phyloP scores from a whole-genome alignment of 345 rosid genomes.

The Eucalyptus tenuipes region DNA sequence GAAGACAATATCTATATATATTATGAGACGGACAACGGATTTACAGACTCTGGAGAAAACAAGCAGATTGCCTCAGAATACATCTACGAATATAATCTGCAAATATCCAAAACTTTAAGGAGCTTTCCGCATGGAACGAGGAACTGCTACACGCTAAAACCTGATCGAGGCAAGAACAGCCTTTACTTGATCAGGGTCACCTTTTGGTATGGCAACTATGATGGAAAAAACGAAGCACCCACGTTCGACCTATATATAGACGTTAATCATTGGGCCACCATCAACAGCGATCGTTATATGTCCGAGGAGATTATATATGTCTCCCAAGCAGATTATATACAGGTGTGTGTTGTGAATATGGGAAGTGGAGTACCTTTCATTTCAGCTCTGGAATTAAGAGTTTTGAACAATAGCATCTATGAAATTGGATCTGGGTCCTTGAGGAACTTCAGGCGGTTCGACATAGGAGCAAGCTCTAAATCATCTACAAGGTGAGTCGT shows the following conservation, averaged over 20 bases:
- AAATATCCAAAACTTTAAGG: background rate
- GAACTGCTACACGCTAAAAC: conserved; percentile 6
- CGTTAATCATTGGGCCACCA: background rate
- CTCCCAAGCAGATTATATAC: background rate
- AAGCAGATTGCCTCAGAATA: background rate
- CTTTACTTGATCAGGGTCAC: background rate
- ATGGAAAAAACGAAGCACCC: background rate
- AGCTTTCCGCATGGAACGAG: background rate
- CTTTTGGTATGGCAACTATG: conserved; percentile 8
- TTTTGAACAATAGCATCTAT: background rate
- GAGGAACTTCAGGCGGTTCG: rapidly evolving
- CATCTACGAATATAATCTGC: too few relatives aligned
- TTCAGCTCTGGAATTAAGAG: conserved; percentile 9
- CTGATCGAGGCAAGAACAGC: background rate
- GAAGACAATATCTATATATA: background rate
- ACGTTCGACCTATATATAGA: conserved; percentile 5
- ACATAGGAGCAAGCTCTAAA: background rate
- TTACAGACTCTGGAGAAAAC: background rate
- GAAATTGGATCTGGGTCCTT: background rate
- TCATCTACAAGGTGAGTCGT: background rate
- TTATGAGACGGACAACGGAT: background rate
- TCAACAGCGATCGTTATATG: rapidly evolving
- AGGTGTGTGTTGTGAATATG: conserved; percentile 5
- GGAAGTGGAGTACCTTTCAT: conserved; percentile 7
- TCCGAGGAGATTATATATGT: background rate